These are phyloP conservation scores for Grosmannia huntii DNA, from an alignment of 2,329 filamentous ascomycete genomes.

Conservation along the genomic window DNA sequence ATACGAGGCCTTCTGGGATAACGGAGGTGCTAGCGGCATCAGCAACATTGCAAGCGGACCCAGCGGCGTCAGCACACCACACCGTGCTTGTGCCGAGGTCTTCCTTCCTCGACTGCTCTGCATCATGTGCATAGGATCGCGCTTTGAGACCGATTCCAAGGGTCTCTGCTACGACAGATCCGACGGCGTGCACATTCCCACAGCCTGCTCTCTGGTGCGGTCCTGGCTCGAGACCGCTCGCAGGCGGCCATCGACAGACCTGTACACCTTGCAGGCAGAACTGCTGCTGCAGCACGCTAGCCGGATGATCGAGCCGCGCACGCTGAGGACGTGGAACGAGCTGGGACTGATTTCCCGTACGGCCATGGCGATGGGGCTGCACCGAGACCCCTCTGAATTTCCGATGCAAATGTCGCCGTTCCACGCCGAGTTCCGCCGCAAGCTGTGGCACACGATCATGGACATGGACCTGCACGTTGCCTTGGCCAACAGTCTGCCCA, in stretches of 20 bases:
- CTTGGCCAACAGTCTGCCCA: constrained; percentile 37
- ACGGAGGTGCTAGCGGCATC: constrained; percentile 26
- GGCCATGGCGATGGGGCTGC: constrained; percentile 47
- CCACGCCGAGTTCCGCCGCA: constrained; percentile 38
- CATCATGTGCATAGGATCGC: constrained; percentile 39
- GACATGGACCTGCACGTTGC: constrained; percentile 45
- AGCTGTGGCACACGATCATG: constrained; percentile 42
- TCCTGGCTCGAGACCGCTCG: constrained; percentile 38
- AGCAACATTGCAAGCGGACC: constrained; percentile 9
- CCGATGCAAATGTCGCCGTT: constrained; percentile 32
- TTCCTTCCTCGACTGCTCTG: constrained; percentile 42
- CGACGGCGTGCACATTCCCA: constrained; percentile 43
- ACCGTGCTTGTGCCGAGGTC: constrained; percentile 18
- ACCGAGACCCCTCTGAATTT: constrained; percentile 43
- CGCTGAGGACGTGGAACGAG: constrained; percentile 40
- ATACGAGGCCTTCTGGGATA: constrained; percentile 38
- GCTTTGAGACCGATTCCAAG: constrained; percentile 37
- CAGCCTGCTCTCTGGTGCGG: constrained; percentile 40
- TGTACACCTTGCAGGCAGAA: constrained; percentile 40
- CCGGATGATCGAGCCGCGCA: constrained; percentile 33
- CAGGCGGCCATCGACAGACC: constrained; percentile 39
- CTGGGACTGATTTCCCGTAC: constrained; percentile 42
- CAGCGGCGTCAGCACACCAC: not conserved
- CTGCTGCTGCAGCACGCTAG: constrained; percentile 39
- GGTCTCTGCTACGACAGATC: constrained; percentile 37